phyloP scores from a whole-genome alignment of 352 stramenopile species.

The Phytophthora citrophthora region DNA sequence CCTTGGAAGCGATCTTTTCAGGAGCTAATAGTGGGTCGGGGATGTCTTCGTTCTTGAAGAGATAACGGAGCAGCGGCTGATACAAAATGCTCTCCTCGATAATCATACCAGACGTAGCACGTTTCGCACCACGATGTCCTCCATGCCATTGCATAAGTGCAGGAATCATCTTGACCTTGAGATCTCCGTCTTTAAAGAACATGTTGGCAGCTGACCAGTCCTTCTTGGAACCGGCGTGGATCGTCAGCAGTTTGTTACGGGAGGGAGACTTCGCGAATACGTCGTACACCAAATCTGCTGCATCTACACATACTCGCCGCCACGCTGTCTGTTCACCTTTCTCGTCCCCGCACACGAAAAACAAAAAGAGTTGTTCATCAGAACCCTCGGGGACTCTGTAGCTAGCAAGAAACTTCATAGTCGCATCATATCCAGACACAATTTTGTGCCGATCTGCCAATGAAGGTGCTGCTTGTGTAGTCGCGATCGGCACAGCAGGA shows the following conservation, averaged over 20 bases:
- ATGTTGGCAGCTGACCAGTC: slow-evolving; percentile 64
- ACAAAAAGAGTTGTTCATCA: slow-evolving; percentile 66
- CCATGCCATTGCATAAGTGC: slow-evolving; percentile 72
- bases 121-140: slow-evolving; percentile 39
- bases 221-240: slow-evolving; percentile 60
- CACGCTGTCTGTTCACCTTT: slow-evolving; percentile 51
- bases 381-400: slow-evolving; percentile 37
- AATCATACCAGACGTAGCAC: slow-evolving; percentile 67
- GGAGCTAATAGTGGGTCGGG: slow-evolving; percentile 46
- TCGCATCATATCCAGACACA: slow-evolving; percentile 56
- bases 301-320: slow-evolving; percentile 50
- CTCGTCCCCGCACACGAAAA: slow-evolving; percentile 74
- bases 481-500: slow-evolving; percentile 2
- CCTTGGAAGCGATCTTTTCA: slow-evolving; percentile 52
- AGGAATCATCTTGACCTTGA: slow-evolving; percentile 73
- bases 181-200: slow-evolving; percentile 66
- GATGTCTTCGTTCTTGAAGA: slow-evolving; percentile 71
- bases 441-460: slow-evolving; percentile 52
- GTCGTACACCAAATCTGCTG: slow-evolving; percentile 56
- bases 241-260: slow-evolving; percentile 58
- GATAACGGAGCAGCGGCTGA: slow-evolving; percentile 67
- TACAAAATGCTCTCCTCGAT: slow-evolving; percentile 61
- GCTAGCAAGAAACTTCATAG: slow-evolving; percentile 53
- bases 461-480: background rate
- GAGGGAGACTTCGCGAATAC: slow-evolving; percentile 60